Conservation (phyloP, 1,284 basidiomycete species). For the Tylopilus sp. region DNA sequence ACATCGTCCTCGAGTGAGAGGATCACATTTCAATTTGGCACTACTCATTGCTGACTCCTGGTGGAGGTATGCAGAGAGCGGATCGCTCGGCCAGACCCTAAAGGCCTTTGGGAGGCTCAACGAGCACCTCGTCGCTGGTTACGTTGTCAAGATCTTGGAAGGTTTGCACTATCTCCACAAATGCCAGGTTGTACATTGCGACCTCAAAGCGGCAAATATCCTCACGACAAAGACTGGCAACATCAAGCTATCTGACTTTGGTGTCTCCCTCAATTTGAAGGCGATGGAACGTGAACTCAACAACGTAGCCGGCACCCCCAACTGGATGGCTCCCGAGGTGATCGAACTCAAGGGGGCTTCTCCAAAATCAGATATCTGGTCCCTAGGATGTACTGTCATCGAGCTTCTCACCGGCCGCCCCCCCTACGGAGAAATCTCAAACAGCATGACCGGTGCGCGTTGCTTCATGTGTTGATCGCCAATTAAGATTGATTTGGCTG, state of each 20-base stretch:
- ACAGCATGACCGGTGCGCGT: conserved; percentile 75
- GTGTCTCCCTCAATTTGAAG: conserved; percentile 96
- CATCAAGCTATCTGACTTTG: conserved; percentile 97
- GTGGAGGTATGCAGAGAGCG: conserved; percentile 86
- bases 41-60: conserved; percentile 14
- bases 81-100: conserved; percentile 85
- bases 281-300: conserved; percentile 89
- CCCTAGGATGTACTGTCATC: conserved; percentile 88
- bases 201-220: conserved; percentile 98
- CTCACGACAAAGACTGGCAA: conserved; percentile 96
- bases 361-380: conserved; percentile 87
- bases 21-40: conserved; percentile 12
- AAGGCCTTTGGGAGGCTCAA: conserved; percentile 91
- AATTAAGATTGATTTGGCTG: conserved; percentile 10
- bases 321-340: conserved; percentile 98
- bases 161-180: conserved; percentile 86
- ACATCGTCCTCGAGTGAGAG: conserved; percentile 87
- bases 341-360: conserved; percentile 80
- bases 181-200: conserved; percentile 82
- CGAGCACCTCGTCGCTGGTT: conserved; percentile 83
- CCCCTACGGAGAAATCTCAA: conserved; percentile 83
- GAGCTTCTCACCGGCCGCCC: conserved; percentile 90
- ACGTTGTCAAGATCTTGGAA: conserved; percentile 91
- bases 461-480: background rate
- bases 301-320: conserved; percentile 89